phyloP scores from a whole-genome alignment of 495 filamentous ascomycete genomes.

The Oidiodendron maius region DNA sequence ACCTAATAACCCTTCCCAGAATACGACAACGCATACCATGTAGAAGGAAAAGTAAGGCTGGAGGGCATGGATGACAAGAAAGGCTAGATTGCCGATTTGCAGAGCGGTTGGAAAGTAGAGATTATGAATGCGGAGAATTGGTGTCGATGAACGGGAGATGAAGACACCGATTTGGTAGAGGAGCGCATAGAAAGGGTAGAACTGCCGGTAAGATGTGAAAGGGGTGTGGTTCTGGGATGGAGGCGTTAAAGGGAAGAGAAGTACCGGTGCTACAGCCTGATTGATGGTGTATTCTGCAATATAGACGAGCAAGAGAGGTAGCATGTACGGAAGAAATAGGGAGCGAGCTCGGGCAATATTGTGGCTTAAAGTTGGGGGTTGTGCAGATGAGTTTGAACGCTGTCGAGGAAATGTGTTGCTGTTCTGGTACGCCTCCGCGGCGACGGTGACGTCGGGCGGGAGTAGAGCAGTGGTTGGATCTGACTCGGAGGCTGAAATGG shows the following conservation, averaged over 20 bases:
- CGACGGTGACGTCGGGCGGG: conserved; percentile 9
- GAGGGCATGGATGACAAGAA: conserved; percentile 71
- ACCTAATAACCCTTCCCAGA: conserved; percentile 92
- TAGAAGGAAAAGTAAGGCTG: conserved; percentile 63
- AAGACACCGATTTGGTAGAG: conserved; percentile 95
- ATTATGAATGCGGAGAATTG: conserved; percentile 73
- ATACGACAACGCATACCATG: conserved; percentile 74
- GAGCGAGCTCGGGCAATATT: conserved; percentile 37
- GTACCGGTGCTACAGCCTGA: conserved; percentile 81
- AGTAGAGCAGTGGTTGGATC: conserved; percentile 3
- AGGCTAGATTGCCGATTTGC: conserved; percentile 68
- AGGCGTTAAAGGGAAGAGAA: conserved; percentile 72
- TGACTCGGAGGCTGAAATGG: conserved; percentile 12
- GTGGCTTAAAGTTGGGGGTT: conserved; percentile 31
- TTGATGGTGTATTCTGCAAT: conserved; percentile 96
- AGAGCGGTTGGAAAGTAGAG: conserved; percentile 82
- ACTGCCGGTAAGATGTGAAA: conserved; percentile 75
- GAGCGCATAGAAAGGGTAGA: conserved; percentile 84
- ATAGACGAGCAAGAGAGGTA: conserved; percentile 87
- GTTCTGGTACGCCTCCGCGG: conserved; percentile 14
- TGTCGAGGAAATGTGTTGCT: conserved; percentile 20
- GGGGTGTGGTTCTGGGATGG: conserved; percentile 43
- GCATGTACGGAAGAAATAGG: conserved; percentile 61
- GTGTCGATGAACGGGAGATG: conserved; percentile 82
- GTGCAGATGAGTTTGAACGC: background rate